These are phyloP conservation scores for Penicillium occitanis DNA, from an alignment of 2,329 filamentous ascomycete genomes.

Conservation along the genomic window DNA sequence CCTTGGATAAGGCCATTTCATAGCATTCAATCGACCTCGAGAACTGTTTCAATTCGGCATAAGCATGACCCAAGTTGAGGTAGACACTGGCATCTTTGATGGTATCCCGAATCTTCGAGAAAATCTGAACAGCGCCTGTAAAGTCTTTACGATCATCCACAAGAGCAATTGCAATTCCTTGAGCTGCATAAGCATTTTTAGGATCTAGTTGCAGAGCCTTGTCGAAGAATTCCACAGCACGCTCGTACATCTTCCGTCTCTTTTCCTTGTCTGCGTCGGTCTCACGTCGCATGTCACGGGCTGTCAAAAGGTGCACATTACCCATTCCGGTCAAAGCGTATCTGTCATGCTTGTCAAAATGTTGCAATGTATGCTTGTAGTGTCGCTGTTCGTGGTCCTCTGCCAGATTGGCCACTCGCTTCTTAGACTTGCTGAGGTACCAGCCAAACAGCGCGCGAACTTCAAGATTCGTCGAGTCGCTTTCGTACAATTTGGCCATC, in stretches of 20 bases:
- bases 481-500: conserved; percentile 80
- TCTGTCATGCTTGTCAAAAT: conserved; percentile 96
- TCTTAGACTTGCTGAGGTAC: conserved; percentile 89
- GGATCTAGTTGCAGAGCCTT: conserved; percentile 94
- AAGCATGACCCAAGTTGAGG: conserved; percentile 91
- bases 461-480: conserved; percentile 81
- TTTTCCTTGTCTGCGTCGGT: conserved; percentile 89
- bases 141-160: conserved; percentile 93
- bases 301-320: conserved; percentile 83
- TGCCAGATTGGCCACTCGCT: conserved; percentile 72
- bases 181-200: conserved; percentile 92
- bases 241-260: conserved; percentile 79
- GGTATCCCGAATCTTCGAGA: conserved; percentile 87
- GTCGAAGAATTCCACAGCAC: conserved; percentile 97
- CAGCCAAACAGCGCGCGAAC: conserved; percentile 91
- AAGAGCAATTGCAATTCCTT: conserved; percentile 90
- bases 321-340: conserved; percentile 97
- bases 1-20: conserved; percentile 77
- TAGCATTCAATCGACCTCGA: conserved; percentile 91
- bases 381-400: conserved; percentile 92
- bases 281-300: conserved; percentile 90
- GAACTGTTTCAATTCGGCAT: conserved; percentile 85
- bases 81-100: conserved; percentile 84
- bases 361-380: conserved; percentile 92
- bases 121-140: conserved; percentile 77